Evolutionary conservation across 345 rosid species (phyloP).

Genomic region (Psidium guajava): DNA sequence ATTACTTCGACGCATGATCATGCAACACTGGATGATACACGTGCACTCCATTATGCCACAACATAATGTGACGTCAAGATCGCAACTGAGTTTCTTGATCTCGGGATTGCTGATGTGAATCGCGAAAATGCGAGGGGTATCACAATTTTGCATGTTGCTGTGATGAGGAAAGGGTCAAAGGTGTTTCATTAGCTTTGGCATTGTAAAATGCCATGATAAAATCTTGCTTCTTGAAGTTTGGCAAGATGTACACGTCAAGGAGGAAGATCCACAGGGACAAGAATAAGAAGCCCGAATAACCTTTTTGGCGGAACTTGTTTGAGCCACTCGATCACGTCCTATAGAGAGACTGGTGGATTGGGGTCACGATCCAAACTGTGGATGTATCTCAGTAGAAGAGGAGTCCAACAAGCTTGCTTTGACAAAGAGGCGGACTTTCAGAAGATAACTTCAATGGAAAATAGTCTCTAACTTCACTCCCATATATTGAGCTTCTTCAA

Average conservation of each 20-base stretch:
- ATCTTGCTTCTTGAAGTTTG: too few relatives aligned
- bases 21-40: constrained; percentile 51
- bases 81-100: constrained; percentile 56
- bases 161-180: constrained; percentile 69
- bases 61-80: constrained; percentile 67
- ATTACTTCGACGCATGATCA: neutral
- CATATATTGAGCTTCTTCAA: neutral
- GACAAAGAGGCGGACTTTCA: constrained; percentile 29
- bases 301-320: too few relatives aligned
- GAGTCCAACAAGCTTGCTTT: neutral
- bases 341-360: too few relatives aligned
- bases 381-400: neutral
- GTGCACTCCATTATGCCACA: constrained; percentile 75
- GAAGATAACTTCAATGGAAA: neutral
- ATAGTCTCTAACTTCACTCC: neutral
- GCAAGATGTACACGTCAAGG: too few relatives aligned
- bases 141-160: constrained; percentile 68
- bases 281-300: too few relatives aligned
- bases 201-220: too few relatives aligned
- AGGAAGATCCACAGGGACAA: too few relatives aligned
- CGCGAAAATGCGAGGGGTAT: constrained; percentile 46
- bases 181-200: too few relatives aligned
- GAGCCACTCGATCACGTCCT: too few relatives aligned
- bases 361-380: too few relatives aligned
- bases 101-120: constrained; percentile 60